phyloP scores from a whole-genome alignment of 2,329 filamentous ascomycete genomes.

The Aspergillus fischeri region DNA sequence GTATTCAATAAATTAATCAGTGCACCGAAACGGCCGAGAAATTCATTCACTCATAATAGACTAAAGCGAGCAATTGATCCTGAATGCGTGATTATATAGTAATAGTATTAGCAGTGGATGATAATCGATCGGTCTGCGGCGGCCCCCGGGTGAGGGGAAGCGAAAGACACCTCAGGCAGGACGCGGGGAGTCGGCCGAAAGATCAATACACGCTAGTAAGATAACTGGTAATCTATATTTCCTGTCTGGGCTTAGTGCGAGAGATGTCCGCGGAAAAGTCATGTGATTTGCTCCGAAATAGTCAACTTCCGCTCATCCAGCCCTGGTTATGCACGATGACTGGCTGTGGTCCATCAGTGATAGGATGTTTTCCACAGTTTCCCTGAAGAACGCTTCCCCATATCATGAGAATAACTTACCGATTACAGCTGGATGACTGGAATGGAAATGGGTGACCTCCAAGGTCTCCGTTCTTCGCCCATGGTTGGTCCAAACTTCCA shows the following conservation, averaged over 20 bases:
- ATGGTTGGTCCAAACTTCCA: conserved; percentile 1
- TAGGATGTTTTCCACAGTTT: neutral
- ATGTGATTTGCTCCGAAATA: conserved; percentile 3
- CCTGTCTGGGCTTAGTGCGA: neutral
- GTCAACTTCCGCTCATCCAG: conserved; percentile 16
- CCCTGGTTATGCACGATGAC: conserved; percentile 2
- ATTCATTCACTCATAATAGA: neutral
- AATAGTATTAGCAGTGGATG: neutral
- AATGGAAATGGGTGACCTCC: neutral
- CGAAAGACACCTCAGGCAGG: neutral
- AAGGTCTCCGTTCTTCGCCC: neutral
- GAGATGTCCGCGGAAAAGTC: conserved; percentile 19
- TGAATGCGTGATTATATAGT: neutral
- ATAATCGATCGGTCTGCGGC: conserved; percentile 1
- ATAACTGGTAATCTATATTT: neutral
- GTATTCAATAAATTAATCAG: neutral
- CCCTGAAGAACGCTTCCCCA: conserved; percentile 1
- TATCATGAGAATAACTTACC: neutral
- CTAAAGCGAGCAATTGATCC: neutral
- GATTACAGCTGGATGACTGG: neutral
- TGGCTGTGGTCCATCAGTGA: conserved; percentile 4
- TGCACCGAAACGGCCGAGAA: neutral
- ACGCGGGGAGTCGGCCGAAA: conserved; percentile 14
- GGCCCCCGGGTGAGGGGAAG: conserved; percentile 5
- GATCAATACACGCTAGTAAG: neutral